Conservation (phyloP, 768 basidiomycete species). For the Mycena sanguinolenta region DNA sequence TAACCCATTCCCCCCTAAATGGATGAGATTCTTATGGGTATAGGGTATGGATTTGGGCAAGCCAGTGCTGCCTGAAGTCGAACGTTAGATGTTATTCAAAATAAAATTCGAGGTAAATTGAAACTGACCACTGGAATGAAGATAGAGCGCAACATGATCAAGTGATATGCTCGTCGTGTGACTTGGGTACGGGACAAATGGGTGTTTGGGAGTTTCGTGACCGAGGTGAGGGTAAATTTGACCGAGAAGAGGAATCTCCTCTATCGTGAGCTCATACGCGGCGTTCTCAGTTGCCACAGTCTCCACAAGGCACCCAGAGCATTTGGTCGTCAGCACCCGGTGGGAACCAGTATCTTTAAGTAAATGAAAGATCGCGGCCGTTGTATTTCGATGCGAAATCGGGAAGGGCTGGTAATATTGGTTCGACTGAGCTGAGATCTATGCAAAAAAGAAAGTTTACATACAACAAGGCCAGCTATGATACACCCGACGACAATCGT, state of each 20-base stretch:
- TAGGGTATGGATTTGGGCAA: constrained; percentile 25
- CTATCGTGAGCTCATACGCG: constrained; percentile 41
- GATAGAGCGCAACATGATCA: constrained; percentile 49
- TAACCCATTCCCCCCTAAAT: background rate
- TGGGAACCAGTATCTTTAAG: constrained; percentile 54
- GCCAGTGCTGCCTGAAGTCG: constrained; percentile 29
- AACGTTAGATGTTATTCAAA: background rate
- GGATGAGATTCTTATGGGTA: constrained; percentile 14
- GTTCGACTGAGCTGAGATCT: background rate
- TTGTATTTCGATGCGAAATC: constrained; percentile 56
- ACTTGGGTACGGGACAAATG: constrained; percentile 47
- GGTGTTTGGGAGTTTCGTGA: constrained; percentile 45
- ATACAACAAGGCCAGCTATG: constrained; percentile 51
- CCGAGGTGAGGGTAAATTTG: constrained; percentile 58
- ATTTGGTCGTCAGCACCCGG: constrained; percentile 49
- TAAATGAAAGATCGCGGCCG: constrained; percentile 51
- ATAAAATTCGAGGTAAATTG: constrained; percentile 1
- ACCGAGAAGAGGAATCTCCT: constrained; percentile 51
- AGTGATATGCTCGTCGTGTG: constrained; percentile 30
- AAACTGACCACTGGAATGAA: constrained; percentile 51
- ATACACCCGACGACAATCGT: constrained; percentile 54
- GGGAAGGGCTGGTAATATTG: constrained; percentile 55
- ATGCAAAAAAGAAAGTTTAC: constrained; percentile 18
- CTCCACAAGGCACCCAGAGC: constrained; percentile 44
- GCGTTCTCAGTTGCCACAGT: constrained; percentile 6